Base-by-base conservation (phyloP, 805 yeast species). In the Wickerhamiella dianesei region DNA sequence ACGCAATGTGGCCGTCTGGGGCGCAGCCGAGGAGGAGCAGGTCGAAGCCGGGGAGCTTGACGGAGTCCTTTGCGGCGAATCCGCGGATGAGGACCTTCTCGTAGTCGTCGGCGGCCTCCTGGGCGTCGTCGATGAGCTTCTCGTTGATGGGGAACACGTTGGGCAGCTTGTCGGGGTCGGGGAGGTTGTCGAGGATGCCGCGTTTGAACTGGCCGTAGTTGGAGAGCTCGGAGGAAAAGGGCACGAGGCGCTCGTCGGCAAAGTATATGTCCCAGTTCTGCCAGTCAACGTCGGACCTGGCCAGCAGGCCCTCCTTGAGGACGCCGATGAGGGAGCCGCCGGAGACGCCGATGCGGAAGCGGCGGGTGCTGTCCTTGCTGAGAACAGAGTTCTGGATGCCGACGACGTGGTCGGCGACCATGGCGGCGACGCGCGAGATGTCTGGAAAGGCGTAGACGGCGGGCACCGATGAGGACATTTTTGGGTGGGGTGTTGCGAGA, bases 1-100 rank as follows among this genome's bases (percentile, higher is more conserved):
- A 86, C 45, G 96, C 95, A 59, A 86, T 84, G 64, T 89, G 98
- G 19, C 98, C 98, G 64, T 89, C 98, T 2, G 97, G 97, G 0
- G 98, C 98, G 71, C 97, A 89, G 21, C 98, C 98, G 49, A 92
- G 71, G 54, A 92, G 69, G 52, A 92, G 75, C 46, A 92, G 68
- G 64, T 92, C 97, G 67, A 92, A 89, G 77, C 85, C 79, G 50
- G 98, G 98, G 51, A 89, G 73, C 66, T 88, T 87, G 48, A 92
- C 98, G 16, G 95, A 81, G 64, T 92, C 97, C 62, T 94, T 89
- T 46, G 84, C 87, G 9, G 98, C 98, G 68, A 92, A 92, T 46
- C 89, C 92, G 59, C 76, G 77, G 48, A 92, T 83, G 47, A 92
- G 70, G 18, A 78, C 71, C 65, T 86, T 84, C 61, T 92, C 98